Base-by-base conservation (phyloP, 2,329 filamentous ascomycete genomes). In the Xylaria sp. region DNA sequence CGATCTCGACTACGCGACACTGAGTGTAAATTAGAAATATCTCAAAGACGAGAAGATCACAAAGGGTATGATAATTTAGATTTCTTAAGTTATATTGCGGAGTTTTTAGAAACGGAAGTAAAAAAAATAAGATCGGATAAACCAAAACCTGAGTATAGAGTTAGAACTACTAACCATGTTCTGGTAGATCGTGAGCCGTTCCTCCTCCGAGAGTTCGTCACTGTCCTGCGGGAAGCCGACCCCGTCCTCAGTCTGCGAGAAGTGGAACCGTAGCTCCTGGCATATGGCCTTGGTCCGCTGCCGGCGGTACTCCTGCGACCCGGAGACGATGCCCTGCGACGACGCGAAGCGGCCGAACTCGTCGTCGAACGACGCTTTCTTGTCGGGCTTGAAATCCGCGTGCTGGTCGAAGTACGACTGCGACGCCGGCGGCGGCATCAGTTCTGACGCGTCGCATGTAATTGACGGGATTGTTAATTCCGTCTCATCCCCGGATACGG, bases 301-400 rank as follows among this genome's bases (percentile, higher is more conserved):
- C 26, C 7, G 46, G 9, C 47, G 47, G 18, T 57, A 63, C 18
- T 55, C 43, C 16, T 55, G 40, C 4, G 57, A 50, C 2, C 59
- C 54, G 2, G 50, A 50, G 0, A 21, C 41, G 2, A 63, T 26
- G 26, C 48, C 50, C n/a, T 68, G 66, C 9, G 65, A 67, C 7
- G 63, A 68, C 11, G 64, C 64, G 39, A 64, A 62, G 7, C 66
- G 65, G 4, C 37, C n/a, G 16, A 67, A 68, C 21, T 68, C 65
- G 7, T 66, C 58, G 2, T 66, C 64, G 21, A 68, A 68, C 16
- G 49, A 48, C 4, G 61, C 57, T 9, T 44, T 52, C 22, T 44
- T 44, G 24, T 65, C 38, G n/a, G 66, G 63, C 29, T 48, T 24
- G 18, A 67, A 68, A 45, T 61, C 37, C 1, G 57, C 50, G 5